phyloP scores from a whole-genome alignment of 139 green algal species.

The Volvox reticuliferus region DNA sequence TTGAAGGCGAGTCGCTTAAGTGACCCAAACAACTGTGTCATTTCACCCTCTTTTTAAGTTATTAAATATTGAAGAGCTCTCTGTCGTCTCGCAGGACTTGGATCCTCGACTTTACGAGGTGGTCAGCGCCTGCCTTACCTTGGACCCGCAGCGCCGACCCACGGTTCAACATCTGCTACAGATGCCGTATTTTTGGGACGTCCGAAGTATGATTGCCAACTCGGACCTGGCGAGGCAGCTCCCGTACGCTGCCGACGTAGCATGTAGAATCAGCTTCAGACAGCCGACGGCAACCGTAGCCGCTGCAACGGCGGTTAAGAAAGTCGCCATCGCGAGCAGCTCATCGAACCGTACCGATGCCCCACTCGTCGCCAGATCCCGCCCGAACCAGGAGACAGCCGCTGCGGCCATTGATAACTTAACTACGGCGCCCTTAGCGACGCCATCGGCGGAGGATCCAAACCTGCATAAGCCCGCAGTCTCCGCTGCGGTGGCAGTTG shows the following conservation, averaged over 20 bases:
- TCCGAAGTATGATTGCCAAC: background rate
- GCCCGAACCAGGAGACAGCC: background rate
- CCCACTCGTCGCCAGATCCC: background rate
- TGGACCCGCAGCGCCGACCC: background rate
- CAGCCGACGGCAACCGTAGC: background rate
- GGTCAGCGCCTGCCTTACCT: background rate
- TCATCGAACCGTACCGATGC: background rate
- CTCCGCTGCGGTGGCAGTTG: background rate
- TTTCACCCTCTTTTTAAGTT: no score
- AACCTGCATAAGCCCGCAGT: background rate
- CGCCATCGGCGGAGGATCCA: background rate
- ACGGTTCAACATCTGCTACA: background rate
- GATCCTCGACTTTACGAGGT: background rate
- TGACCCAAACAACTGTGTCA: no score
- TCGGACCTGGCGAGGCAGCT: background rate
- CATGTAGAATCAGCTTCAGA: background rate
- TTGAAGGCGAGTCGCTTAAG: no score
- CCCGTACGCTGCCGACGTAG: background rate
- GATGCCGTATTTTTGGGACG: slow-evolving; percentile 29
- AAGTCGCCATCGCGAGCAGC: background rate
- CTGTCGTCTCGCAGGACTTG: background rate
- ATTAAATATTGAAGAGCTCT: no score
- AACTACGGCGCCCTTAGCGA: background rate
- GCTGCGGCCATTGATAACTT: background rate
- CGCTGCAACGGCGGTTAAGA: background rate